Percentiles rank a stretch among this genome's conserved stretches.
These are phyloP conservation scores for Pinus taeda DNA, from an alignment of 75 land plant species.

Conservation along the genomic window DNA sequence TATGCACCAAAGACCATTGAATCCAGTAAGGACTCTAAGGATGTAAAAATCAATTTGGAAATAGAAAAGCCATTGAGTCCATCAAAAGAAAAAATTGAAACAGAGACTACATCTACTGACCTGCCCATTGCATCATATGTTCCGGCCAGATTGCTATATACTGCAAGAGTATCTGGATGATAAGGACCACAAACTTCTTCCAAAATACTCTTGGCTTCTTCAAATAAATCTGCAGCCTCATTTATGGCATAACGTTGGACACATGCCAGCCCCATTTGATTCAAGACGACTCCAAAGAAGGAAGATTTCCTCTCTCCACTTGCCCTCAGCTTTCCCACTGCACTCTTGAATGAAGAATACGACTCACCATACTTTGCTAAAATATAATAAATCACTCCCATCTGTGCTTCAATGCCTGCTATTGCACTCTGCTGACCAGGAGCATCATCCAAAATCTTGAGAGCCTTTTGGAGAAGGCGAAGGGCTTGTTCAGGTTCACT, in stretches of 20 bases:
- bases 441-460: conserved; percentile 51
- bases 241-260: conserved; percentile 58
- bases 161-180: conserved; percentile 83
- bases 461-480: conserved; percentile 57
- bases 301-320: conserved; percentile 62
- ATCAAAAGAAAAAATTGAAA: background rate
- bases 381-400: conserved; percentile 81
- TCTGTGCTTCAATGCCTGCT: conserved; percentile 91
- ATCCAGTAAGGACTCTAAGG: no score
- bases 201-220: conserved; percentile 72
- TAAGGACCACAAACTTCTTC: conserved; percentile 70
- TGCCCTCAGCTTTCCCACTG: conserved; percentile 61
- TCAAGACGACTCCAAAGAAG: conserved; percentile 72
- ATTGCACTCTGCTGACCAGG: conserved; percentile 76
- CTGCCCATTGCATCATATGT: conserved; percentile 94
- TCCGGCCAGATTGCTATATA: conserved; percentile 86
- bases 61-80: no score
- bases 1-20: background rate
- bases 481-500: conserved; percentile 77
- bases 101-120: conserved; percentile 26
- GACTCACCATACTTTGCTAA: conserved; percentile 53
- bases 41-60: background rate
- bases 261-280: conserved; percentile 88
- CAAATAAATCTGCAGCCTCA: conserved; percentile 70
- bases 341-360: conserved; percentile 49